Conservation (phyloP, 495 filamentous ascomycete species). For the Clohesyomyces aquaticus region DNA sequence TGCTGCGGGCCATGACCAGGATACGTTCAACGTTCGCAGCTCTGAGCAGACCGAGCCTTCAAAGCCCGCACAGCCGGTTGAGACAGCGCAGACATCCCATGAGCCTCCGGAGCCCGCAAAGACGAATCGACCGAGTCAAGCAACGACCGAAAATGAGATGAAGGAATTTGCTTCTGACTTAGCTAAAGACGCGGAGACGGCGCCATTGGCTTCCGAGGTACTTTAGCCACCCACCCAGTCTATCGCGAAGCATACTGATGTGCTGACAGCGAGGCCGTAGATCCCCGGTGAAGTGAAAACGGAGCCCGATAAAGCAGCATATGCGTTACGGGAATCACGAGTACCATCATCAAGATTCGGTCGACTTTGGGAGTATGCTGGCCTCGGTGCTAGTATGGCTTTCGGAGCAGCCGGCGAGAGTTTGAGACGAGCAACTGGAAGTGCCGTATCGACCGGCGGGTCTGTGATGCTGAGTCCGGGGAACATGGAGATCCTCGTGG, state of each 20-base stretch:
- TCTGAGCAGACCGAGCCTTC: slow-evolving; percentile 37
- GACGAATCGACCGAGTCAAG: slow-evolving; percentile 19
- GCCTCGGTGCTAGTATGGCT: slow-evolving; percentile 91
- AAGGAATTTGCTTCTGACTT: slow-evolving; percentile 46
- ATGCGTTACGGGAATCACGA: slow-evolving; percentile 83
- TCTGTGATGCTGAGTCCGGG: slow-evolving; percentile 85
- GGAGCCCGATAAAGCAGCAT: slow-evolving; percentile 46
- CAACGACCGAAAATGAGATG: slow-evolving; percentile 37
- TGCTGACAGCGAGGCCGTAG: slow-evolving; percentile 49
- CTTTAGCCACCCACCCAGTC: not conserved
- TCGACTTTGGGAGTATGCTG: slow-evolving; percentile 91
- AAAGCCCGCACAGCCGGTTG: slow-evolving; percentile 18
- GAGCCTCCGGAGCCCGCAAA: slow-evolving; percentile 21
- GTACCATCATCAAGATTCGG: slow-evolving; percentile 88
- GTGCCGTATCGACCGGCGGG: slow-evolving; percentile 58
- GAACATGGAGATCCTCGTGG: slow-evolving; percentile 90
- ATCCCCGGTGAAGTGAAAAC: slow-evolving; percentile 38
- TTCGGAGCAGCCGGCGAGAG: slow-evolving; percentile 89
- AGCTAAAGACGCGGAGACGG: slow-evolving; percentile 40
- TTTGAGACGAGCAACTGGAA: slow-evolving; percentile 68
- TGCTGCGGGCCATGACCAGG: slow-evolving; percentile 47
- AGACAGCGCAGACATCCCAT: too few species aligned
- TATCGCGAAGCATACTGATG: slow-evolving; percentile 45
- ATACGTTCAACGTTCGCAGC: slow-evolving; percentile 50
- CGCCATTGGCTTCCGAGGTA: slow-evolving; percentile 35